These are phyloP conservation scores for Hortiboletus campestris DNA, from an alignment of 768 basidiomycete species.

Conservation along the genomic window DNA sequence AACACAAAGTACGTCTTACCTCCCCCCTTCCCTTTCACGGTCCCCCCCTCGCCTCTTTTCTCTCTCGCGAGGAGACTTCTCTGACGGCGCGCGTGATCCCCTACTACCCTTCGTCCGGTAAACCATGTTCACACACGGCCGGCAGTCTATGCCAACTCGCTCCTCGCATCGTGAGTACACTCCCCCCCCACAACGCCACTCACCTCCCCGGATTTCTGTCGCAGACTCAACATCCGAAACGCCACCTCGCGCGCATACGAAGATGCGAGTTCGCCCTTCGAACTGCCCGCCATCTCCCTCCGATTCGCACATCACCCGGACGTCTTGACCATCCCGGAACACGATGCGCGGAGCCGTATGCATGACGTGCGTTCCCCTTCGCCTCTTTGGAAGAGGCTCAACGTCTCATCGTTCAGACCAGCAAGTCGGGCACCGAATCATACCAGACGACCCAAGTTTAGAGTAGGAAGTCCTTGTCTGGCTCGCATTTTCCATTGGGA, in stretches of 20 bases:
- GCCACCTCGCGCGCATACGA: slow-evolving; percentile 17
- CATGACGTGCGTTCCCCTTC: neutral
- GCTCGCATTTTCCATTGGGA: neutral
- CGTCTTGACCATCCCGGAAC: neutral
- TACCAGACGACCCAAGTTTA: slow-evolving; percentile 15
- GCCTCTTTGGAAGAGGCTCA: neutral
- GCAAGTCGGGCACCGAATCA: slow-evolving; percentile 15
- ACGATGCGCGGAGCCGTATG: neutral
- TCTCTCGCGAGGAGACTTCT: too few relatives aligned
- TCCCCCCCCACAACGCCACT: neutral
- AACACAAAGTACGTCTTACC: slow-evolving; percentile 22
- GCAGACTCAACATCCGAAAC: slow-evolving; percentile 28
- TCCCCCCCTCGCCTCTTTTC: neutral
- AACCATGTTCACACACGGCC: neutral
- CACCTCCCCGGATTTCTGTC: too few relatives aligned
- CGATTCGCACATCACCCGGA: slow-evolving; percentile 23
- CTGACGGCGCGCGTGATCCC: too few relatives aligned
- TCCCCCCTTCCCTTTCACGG: neutral
- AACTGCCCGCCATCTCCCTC: slow-evolving; percentile 20
- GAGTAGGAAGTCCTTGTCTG: neutral
- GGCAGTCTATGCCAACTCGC: slow-evolving; percentile 31
- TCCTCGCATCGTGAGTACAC: slow-evolving; percentile 25
- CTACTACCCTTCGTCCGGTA: too few relatives aligned
- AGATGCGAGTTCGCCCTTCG: neutral
- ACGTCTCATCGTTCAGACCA: neutral